Conservation (phyloP, 139 green algal species). For the Chlorella sorokiniana region DNA sequence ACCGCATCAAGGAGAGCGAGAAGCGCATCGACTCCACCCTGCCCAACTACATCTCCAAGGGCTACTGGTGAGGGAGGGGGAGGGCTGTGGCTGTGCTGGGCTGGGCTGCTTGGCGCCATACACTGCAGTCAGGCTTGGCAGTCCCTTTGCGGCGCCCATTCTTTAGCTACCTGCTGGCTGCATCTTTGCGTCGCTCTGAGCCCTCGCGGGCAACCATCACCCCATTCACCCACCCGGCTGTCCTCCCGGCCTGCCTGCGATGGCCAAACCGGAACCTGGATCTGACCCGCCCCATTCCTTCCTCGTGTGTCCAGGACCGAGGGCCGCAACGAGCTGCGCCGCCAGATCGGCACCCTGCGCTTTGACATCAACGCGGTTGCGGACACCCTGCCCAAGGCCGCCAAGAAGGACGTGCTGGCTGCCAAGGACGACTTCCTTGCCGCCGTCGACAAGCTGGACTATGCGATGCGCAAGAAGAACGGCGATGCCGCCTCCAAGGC, state of each 20-base stretch:
- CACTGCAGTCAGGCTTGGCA: background rate
- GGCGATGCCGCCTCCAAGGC: slow-evolving; percentile 55
- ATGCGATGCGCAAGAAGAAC: slow-evolving; percentile 86
- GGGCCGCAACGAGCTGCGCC: slow-evolving; percentile 84
- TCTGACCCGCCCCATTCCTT: background rate
- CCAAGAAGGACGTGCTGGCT: slow-evolving; percentile 74
- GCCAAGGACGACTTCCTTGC: slow-evolving; percentile 77
- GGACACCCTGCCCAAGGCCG: slow-evolving; percentile 71
- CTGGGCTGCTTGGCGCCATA: background rate
- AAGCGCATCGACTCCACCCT: slow-evolving; percentile 81
- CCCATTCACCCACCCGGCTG: too few species aligned
- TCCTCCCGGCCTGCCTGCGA: too few species aligned
- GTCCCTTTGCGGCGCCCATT: too few species aligned
- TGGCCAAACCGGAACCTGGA: too few species aligned
- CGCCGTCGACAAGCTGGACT: slow-evolving; percentile 85
- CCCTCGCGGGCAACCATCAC: too few species aligned
- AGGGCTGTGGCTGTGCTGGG: background rate
- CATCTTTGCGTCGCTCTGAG: too few species aligned
- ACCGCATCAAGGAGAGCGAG: slow-evolving; percentile 75
- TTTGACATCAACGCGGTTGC: slow-evolving; percentile 90
- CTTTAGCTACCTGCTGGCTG: too few species aligned
- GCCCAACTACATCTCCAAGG: slow-evolving; percentile 74
- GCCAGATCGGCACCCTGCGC: slow-evolving; percentile 81
- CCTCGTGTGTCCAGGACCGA: slow-evolving; percentile 64
- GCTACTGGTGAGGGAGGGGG: slow-evolving; percentile 79